Evolutionary conservation across 768 basidiomycete genomes (phyloP), one percentile per base, ranked within the genome.

Genomic region (Lactarius indigo): DNA sequence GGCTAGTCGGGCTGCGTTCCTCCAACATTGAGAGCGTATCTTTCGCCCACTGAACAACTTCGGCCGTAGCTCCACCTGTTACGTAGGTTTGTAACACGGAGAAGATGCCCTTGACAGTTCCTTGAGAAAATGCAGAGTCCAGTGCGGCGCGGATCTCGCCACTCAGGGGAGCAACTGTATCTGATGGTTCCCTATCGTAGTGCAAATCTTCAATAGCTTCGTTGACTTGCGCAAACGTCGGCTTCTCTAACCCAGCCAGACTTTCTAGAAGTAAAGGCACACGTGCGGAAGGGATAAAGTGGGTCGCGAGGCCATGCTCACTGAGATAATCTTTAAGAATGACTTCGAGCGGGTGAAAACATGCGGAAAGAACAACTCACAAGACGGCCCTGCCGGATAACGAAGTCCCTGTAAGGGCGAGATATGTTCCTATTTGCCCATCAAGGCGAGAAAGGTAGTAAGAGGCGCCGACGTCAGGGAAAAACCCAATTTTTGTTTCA

Each of bases 231-330:
- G 84, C 77, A 74, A 76, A 72, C 61, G 78, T 78, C 0, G 82
- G 79, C 33, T 81, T 75, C 65, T 87, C 85, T 50, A 87, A 75
- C 35, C 81, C 79, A 20, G 87, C 82, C 63, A 98, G 79, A 65
- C 87, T 84, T 62, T 87, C 82, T 50, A 92, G 79, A 57, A 98
- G 84, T 50, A 82, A 81, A 18, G 90, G 86, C 42, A 97, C 79
- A 44, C 89, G 83, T 63, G 87, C 80, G 18, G 92, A 89, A 12
- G 93, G 87, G 61, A 98, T 84, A 73, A 83, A 98, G 76, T 99
- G 97, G 2, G 97, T 98, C 5, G 96, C 96, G 72, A 98, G 83
- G 37, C 97, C 96, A 72, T 88, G 86, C 69, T 95, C 94, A 73
- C 94, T 96, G 73, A 63, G 18, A 61, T 28, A 30, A 70, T 58